Evolutionary conservation across 2,329 filamentous ascomycete genomes (phyloP), one percentile per base, ranked within the genome.

Genomic region (Hypocrella siamensis): DNA sequence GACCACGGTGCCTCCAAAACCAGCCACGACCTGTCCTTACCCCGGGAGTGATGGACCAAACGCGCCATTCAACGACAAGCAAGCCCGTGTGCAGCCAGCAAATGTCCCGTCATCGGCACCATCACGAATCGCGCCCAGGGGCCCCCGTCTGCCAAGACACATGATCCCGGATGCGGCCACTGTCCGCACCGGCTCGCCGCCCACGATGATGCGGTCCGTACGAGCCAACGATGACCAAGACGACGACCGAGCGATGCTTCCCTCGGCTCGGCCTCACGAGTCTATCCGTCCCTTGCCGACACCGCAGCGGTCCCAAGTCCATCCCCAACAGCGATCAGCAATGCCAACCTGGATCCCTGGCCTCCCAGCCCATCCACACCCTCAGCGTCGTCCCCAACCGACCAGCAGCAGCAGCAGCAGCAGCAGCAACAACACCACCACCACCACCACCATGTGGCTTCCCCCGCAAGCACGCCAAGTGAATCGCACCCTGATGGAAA

Each of bases 151-250:
- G n/a, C n/a, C n/a, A n/a, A n/a, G n/a, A n/a, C n/a, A n/a, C n/a
- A n/a, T n/a, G n/a, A n/a, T n/a, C 9, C 34, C 39, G 6, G 43
- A 50, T 25, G 38, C 44, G 1, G 44, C 38, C 5, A 35, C 44
- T 6, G 30, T 43, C 10, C 33, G 41, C 6, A 43, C 44, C n/a
- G 43, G 43, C 26, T 53, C 51, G 5, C 51, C 25, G 25, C 25
- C 25, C 9, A n/a, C 4, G 4, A 9, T 12, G 21, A 7, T 12
- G 21, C 21, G 7, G 21, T 22, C 21, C 21, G 21, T 12, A 12
- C 21, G 21, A n/a, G 8, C 21, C 21, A 24, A 24, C 21, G 3
- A 24, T 1, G 46, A 47, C 19, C 44, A 46, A 8, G 43, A 47
- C 4, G 44, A 47, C 14, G 39, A 40, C 31, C 36, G 42, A 34